Evolutionary conservation across 768 basidiomycete genomes (phyloP), one percentile per base, ranked within the genome.

Genomic region (Amanita polypyramis): DNA sequence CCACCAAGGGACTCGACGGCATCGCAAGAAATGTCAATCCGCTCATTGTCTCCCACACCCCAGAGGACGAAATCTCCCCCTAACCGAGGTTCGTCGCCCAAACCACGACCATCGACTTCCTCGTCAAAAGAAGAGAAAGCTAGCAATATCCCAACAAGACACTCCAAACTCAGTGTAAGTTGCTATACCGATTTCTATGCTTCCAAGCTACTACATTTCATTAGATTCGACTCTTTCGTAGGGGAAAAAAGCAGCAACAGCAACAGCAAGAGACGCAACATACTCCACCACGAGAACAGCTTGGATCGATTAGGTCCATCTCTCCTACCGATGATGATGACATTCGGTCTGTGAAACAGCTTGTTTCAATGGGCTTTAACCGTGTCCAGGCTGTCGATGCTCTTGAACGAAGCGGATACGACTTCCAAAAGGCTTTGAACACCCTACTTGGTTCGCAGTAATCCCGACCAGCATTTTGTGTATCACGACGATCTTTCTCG

Each of bases 351-450:
- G 85, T 93, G 17, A 86, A 81, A 58, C 81, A 85, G 59, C 68
- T 98, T 34, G 80, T 80, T 40, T 76, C 74, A 15, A 96, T 97
- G 93, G 95, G 95, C 20, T 97, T 98, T 70, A 82, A 76, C 52
- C 77, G 94, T 35, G 63, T 69, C 12, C 82, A 93, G 60, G 88
- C 90, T 0, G 77, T 97, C 5, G 74, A 74, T 10, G 91, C 94
- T 10, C 70, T 98, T 5, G 94, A 95, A 63, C 80, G 76, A 49
- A 72, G 85, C 59, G 81, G 79, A 47, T 96, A 95, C 58, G 84
- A 93, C 61, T 75, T 95, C 32, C 81, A 60, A 55, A 77, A 72
- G 58, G 85, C 90, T 14, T 64, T 91, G 49, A 89, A 93, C 61
- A 82, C 76, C 52, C 64, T 93, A 50, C 65, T 94, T 51, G 74